Base-by-base conservation (phyloP, 208 protist genomes). In the Wallacemonas sp. region DNA sequence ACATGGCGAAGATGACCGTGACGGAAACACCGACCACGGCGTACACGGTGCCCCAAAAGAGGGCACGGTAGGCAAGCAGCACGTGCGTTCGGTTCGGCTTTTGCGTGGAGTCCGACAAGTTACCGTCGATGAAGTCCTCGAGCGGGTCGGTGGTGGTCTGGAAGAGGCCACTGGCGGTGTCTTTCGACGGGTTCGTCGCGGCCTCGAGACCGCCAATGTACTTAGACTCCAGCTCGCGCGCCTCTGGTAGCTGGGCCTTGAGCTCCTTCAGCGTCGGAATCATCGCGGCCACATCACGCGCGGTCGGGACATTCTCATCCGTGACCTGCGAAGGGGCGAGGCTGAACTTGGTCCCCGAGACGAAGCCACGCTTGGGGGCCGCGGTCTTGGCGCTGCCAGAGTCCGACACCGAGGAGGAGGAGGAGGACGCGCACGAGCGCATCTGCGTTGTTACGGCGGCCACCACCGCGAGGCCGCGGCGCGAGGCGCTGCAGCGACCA, bases 1-100 rank as follows among this genome's bases (percentile, higher is more conserved):
- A 82, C 85, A 95, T 91, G 46, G 72, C 76, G 16, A 75, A 18
- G 4, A 29, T 44, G 23, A 89, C 79, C 0, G 76, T 78, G 11
- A 57, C 44, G 1, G 33, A 12, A 18, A 91, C 78, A 0, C 87
- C 87, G 31, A 84, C 14, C 0, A 92, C 8, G 1, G 89, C 86
- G 45, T 86, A 93, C 29, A 81, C 10, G 12, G 89, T 86, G 3
- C 89, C 89, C 80, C 78, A 92, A 23, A 85, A 29, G 28, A 95
- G 75, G 2, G 89, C 86, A 2, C 65, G 69, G 65, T 87, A 95
- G 3, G 89, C 89, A 1, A 95, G 67, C 28, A 86, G 62, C 10
- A 93, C 48, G 67, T 92, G 84, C 25, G 22, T 25, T 7, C n/a
- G 25, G 11, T 26, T 52, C 2, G 66, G 49, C 54, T 49, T 49